phyloP scores from a whole-genome alignment of 345 rosid genomes.

The Sonneratia caseolaris region DNA sequence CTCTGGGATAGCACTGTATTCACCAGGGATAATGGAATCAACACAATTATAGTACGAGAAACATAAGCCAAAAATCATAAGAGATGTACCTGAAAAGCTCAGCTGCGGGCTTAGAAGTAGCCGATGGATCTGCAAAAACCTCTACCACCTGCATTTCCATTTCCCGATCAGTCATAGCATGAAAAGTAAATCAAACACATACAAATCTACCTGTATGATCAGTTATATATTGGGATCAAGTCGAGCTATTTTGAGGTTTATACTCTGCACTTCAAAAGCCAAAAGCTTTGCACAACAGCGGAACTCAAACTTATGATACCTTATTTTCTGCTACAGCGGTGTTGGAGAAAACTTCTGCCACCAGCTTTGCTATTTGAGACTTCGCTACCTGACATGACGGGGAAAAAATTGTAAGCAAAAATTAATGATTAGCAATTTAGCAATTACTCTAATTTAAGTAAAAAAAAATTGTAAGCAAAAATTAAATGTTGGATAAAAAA shows the following conservation, averaged over 20 bases:
- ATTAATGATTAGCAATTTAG: not conserved
- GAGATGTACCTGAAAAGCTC: conserved; percentile 73
- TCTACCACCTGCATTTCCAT: conserved; percentile 51
- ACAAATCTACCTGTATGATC: not conserved
- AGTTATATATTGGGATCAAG: not conserved
- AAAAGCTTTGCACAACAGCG: not conserved
- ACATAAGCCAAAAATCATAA: not conserved
- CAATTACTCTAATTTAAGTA: not conserved
- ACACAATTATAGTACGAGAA: not conserved
- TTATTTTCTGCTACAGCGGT: conserved; percentile 85
- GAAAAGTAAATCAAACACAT: not conserved
- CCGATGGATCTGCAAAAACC: conserved; percentile 67
- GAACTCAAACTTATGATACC: conserved; percentile 22
- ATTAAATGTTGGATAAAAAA: not conserved
- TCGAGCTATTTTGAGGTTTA: not conserved
- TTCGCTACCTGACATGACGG: conserved; percentile 77
- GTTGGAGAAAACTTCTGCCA: conserved; percentile 80
- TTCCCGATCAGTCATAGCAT: not conserved
- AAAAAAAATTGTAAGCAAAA: not conserved
- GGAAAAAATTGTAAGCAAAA: not conserved
- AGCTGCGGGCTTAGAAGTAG: conserved; percentile 44
- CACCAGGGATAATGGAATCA: not conserved
- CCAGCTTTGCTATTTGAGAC: conserved; percentile 63
- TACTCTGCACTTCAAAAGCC: not conserved
- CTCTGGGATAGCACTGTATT: conserved; percentile 60